phyloP scores from a whole-genome alignment of 2,329 filamentous ascomycete genomes.

The Stylonectria norvegica region DNA sequence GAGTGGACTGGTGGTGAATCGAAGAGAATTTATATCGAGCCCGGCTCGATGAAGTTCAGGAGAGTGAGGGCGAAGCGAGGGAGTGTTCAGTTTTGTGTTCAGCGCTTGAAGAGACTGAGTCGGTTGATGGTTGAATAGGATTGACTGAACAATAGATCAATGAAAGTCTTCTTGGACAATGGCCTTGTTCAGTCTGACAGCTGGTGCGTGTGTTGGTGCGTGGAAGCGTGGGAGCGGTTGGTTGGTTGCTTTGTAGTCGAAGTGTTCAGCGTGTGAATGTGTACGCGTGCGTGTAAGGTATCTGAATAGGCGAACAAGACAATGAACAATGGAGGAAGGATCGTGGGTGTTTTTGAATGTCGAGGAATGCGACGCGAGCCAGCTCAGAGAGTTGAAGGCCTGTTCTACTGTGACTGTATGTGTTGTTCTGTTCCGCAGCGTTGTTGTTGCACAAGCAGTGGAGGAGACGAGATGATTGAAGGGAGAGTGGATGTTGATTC shows the following conservation, averaged over 20 bases:
- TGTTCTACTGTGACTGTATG: no score
- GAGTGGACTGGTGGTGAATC: slow-evolving; percentile 11
- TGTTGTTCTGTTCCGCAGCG: no score
- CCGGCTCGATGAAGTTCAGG: slow-evolving; percentile 10
- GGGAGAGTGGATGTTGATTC: slow-evolving; percentile 1
- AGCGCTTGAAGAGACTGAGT: not conserved
- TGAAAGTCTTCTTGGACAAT: no score
- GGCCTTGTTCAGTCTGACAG: no score
- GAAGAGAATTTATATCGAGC: slow-evolving; percentile 12
- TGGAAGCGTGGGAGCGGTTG: not conserved
- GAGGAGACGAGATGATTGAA: not conserved
- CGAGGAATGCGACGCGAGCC: slow-evolving; percentile 18
- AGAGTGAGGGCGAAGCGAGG: not conserved
- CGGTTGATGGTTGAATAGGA: no score
- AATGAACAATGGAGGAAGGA: slow-evolving; percentile 18
- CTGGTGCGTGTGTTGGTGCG: no score
- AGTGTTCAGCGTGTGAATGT: slow-evolving; percentile 1
- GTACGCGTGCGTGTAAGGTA: not conserved
- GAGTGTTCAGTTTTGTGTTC: no score
- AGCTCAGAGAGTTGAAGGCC: not conserved
- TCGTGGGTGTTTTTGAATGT: slow-evolving; percentile 14
- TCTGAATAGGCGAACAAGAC: slow-evolving; percentile 12
- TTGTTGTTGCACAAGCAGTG: no score
- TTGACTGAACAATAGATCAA: no score
- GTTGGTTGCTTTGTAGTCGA: no score